Conservation (phyloP, 192 early-diverging fungal genomes). For the Entophlyctis luteolus region DNA sequence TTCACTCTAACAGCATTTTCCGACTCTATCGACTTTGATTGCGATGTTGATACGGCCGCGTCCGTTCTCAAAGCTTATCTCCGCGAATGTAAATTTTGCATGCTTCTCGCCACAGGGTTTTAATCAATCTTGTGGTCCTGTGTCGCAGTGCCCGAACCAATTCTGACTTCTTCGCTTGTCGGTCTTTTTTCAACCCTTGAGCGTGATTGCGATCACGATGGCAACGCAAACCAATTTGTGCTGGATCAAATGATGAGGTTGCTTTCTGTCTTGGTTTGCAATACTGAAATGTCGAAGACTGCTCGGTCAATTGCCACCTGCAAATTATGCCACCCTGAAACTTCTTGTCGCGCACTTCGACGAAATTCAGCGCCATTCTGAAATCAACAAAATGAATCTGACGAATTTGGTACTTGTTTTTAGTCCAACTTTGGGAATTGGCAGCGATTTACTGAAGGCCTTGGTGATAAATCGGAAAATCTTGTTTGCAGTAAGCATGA, state of each 20-base stretch:
- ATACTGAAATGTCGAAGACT: neutral
- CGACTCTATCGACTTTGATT: neutral
- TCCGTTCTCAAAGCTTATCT: neutral
- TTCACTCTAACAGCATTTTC: neutral
- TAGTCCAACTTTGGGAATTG: neutral
- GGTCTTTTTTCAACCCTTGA: neutral
- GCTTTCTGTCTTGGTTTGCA: no score
- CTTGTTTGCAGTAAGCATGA: neutral
- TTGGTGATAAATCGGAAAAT: neutral
- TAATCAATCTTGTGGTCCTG: neutral
- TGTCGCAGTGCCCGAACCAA: neutral
- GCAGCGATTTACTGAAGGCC: neutral
- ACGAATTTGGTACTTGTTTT: conserved; percentile 8
- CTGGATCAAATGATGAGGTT: no score
- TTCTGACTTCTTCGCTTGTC: neutral
- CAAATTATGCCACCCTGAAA: neutral
- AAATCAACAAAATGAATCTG: conserved; percentile 16
- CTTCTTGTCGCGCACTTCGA: conserved; percentile 1
- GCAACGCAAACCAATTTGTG: no score
- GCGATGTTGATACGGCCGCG: conserved; percentile 3
- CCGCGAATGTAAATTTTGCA: neutral
- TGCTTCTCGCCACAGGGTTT: neutral
- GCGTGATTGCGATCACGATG: neutral
- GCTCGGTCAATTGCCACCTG: neutral
- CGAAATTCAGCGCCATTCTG: neutral